phyloP scores from a whole-genome alignment of 1,284 basidiomycete genomes.

The Cryptococcus depauperatus region DNA sequence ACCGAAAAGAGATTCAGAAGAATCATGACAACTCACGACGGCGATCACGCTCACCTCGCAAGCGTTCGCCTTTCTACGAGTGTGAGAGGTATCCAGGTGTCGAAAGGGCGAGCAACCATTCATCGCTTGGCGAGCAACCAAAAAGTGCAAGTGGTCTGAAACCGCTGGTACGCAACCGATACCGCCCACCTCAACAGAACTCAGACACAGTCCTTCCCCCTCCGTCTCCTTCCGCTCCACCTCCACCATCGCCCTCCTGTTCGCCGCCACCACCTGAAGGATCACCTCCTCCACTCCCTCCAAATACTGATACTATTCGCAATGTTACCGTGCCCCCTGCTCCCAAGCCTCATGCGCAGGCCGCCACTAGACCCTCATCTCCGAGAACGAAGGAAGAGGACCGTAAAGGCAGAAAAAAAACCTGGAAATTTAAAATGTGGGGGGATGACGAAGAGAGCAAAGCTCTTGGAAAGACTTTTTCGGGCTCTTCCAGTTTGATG shows the following conservation, averaged over 20 bases:
- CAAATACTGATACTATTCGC: slow-evolving; percentile 21
- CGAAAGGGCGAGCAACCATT: neutral
- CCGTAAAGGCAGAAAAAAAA: slow-evolving; percentile 19
- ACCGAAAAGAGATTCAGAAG: neutral
- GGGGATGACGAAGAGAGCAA: slow-evolving; percentile 58
- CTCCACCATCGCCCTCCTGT: slow-evolving; percentile 43
- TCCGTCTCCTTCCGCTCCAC: slow-evolving; percentile 9
- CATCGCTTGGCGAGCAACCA: neutral
- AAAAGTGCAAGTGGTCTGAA: neutral
- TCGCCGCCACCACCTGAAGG: slow-evolving; percentile 31
- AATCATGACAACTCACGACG: slow-evolving; percentile 22
- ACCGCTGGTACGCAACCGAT: too few relatives aligned
- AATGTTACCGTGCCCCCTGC: slow-evolving; percentile 38
- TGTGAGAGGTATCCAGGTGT: too few relatives aligned
- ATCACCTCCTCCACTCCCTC: slow-evolving; percentile 18
- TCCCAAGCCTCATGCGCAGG: slow-evolving; percentile 31
- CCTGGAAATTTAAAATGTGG: slow-evolving; percentile 36
- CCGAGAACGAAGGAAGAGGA: slow-evolving; percentile 17
- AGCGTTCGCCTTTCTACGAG: slow-evolving; percentile 30
- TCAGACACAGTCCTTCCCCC: slow-evolving; percentile 21
- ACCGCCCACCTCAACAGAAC: slow-evolving; percentile 11
- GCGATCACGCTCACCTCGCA: slow-evolving; percentile 2
- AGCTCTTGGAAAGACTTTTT: slow-evolving; percentile 60
- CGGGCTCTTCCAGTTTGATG: slow-evolving; percentile 66
- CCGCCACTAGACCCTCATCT: slow-evolving; percentile 18